phyloP scores from a whole-genome alignment of 257 asterid genomes.

The Solanum corneliomulleri region DNA sequence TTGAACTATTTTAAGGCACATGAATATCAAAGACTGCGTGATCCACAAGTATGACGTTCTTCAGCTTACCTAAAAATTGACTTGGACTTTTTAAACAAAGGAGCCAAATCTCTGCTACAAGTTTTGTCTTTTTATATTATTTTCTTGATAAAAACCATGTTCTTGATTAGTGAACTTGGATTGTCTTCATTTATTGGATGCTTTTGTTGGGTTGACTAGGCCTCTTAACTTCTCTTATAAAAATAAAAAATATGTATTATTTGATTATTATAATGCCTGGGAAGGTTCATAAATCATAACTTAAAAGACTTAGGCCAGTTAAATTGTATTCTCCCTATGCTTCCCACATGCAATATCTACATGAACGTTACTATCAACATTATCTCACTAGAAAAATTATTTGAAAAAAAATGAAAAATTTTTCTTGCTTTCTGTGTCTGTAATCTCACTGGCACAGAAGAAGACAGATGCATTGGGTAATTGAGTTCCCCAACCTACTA shows the following conservation, averaged over 20 bases:
- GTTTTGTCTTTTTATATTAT: background rate
- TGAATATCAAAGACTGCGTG: background rate
- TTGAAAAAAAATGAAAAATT: background rate
- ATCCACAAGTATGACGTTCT: background rate
- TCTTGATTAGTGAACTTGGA: slow-evolving; percentile 19
- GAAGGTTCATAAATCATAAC: slow-evolving; percentile 17
- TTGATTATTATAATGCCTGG: slow-evolving; percentile 2
- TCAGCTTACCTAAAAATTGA: background rate
- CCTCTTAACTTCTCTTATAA: slow-evolving; percentile 7
- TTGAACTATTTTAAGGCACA: background rate
- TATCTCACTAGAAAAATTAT: background rate
- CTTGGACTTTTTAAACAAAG: background rate
- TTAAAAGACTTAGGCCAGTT: slow-evolving; percentile 14
- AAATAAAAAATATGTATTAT: slow-evolving; percentile 18
- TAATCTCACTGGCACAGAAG: background rate
- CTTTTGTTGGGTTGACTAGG: slow-evolving; percentile 24
- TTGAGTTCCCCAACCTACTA: background rate
- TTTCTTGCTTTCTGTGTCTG: background rate
- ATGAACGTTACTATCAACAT: background rate
- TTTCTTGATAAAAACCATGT: slow-evolving; percentile 17
- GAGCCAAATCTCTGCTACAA: background rate
- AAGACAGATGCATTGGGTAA: background rate
- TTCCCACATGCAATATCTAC: slow-evolving; percentile 33
- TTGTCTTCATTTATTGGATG: slow-evolving; percentile 3
- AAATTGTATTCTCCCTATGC: slow-evolving; percentile 26